Base-by-base conservation (phyloP, 805 yeast species). In the Nakazawaea wyomingensis region DNA sequence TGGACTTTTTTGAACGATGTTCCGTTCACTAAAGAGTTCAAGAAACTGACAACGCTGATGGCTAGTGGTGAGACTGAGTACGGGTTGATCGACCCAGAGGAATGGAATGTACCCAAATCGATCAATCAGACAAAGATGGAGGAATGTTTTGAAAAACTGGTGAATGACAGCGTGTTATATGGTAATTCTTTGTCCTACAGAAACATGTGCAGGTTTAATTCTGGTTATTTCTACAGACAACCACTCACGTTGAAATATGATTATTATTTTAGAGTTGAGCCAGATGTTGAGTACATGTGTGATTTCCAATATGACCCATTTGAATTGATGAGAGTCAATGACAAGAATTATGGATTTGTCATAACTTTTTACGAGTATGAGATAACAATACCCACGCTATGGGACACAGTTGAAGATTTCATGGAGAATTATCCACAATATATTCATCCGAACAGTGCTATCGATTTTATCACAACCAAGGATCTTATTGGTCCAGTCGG, bases 191-290 rank as follows among this genome's bases (percentile, higher is more conserved):
- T 66, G 50, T 78, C 87, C 1, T 85, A 85, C 56, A 76, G 97
- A 57, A 90, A 91, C 61, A 93, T 93, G 98, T 93, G 98, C 62
- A 74, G 96, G 30, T 91, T 84, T 67, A 91, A 93, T 58, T 83
- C 95, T 2, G 97, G 98, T 0, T 85, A 72, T 59, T 93, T 93
- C 65, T 91, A 78, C 67, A 76, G 85, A 57, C 95, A 89, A 56
- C 78, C 79, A 44, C 58, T 88, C 35, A 64, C 90, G 52, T 60
- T 68, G 35, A 70, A 82, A 27, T 93, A 85, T 65, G 91, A 88
- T 48, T 93, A 82, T 71, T 91, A 91, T 65, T 90, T 96, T 79
- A 74, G 99, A 50, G 96, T 91, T 10, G 99, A 91, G 61, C 99
- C 99, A 0, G 88, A 82, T 50, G 89, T 90, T 39, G 80, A 85